Evolutionary conservation across 2,329 filamentous ascomycete genomes (phyloP).

Genomic region (Trichoderma atroviride): DNA sequence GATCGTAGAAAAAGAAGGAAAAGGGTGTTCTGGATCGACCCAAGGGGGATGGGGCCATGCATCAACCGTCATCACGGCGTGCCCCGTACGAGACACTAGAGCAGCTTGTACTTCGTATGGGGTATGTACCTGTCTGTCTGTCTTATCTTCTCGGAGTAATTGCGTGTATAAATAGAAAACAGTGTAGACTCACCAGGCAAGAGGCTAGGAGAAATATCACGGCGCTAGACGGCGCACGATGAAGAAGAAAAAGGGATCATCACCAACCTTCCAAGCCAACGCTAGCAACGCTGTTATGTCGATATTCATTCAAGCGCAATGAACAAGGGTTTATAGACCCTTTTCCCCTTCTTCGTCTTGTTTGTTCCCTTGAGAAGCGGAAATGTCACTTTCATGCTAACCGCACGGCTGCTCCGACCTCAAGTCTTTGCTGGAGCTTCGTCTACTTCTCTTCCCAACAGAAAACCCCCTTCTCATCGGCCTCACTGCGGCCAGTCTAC

Average conservation of each 20-base stretch:
- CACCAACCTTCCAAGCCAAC: neutral
- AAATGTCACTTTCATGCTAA: conserved; percentile 3
- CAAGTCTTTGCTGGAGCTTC: neutral
- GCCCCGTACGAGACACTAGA: neutral
- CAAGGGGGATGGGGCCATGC: neutral
- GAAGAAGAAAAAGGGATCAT: neutral
- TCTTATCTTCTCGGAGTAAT: neutral
- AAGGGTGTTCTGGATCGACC: neutral
- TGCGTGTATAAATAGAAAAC: conserved; percentile 11
- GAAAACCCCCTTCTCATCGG: conserved; percentile 9
- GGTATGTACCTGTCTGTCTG: neutral
- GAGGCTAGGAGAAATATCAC: neutral
- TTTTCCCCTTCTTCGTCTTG: neutral
- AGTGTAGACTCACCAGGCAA: neutral
- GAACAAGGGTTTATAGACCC: neutral
- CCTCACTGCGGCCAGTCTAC: conserved; percentile 4
- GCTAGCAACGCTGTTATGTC: conserved; percentile 14
- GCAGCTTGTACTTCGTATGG: neutral
- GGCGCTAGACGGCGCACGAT: neutral
- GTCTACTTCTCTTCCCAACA: neutral
- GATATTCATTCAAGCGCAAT: conserved; percentile 4
- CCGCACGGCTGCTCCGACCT: conserved; percentile 3
- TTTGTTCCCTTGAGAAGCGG: neutral
- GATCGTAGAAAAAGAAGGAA: neutral
- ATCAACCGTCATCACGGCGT: neutral